phyloP scores from a whole-genome alignment of 495 filamentous ascomycete species.

The Tuber magnatum region DNA sequence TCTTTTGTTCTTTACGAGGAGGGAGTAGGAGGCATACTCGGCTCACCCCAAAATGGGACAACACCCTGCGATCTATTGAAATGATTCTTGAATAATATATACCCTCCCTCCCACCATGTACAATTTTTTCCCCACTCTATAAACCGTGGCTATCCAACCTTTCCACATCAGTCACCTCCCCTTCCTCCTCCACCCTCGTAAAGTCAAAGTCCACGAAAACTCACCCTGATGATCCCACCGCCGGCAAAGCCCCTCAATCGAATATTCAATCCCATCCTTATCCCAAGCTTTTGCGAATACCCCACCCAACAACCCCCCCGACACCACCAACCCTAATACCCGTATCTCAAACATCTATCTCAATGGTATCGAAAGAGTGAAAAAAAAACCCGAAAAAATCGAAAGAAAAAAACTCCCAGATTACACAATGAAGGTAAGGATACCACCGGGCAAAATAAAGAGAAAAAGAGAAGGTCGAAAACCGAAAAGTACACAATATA shows the following conservation, averaged over 20 bases:
- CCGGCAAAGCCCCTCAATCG: not conserved
- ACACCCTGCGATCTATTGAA: no score
- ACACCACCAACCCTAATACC: not conserved
- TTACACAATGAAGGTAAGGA: not conserved
- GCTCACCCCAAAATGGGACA: no score
- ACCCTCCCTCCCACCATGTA: no score
- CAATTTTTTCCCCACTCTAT: no score
- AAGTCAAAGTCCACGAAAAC: not conserved
- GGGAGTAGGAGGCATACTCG: no score
- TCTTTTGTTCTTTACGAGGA: no score
- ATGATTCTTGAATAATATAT: no score
- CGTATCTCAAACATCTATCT: not conserved
- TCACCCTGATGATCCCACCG: conserved; percentile 16
- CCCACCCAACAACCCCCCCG: no score
- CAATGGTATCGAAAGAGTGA: not conserved
- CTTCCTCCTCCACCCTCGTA: not conserved
- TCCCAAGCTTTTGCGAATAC: not conserved
- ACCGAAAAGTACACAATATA: no score
- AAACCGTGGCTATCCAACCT: no score
- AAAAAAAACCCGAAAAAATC: not conserved
- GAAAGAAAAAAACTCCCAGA: not conserved
- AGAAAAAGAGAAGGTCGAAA: no score
- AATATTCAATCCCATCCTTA: not conserved
- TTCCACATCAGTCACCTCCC: no score
- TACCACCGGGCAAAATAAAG: not conserved